Conservation (phyloP, 805 yeast species). For the Priceomyces melissophilus region DNA sequence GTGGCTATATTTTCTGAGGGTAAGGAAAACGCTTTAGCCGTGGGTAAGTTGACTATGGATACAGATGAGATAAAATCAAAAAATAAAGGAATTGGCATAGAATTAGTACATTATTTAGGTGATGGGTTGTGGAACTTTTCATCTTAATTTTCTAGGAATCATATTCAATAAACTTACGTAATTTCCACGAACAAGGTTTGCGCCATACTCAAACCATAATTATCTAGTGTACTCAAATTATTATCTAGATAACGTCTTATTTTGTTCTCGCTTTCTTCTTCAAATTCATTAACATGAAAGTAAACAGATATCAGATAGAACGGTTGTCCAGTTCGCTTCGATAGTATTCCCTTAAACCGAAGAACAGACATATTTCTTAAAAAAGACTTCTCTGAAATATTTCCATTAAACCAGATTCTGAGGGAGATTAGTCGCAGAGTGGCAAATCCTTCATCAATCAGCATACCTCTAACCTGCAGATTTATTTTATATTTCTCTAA, state of each 20-base stretch:
- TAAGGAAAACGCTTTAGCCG: constrained; percentile 83
- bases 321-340: constrained; percentile 14
- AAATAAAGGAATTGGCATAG: constrained; percentile 89
- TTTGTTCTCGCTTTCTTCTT: constrained; percentile 8
- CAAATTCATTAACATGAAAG: constrained; percentile 22
- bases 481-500: constrained; percentile 30
- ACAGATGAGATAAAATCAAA: constrained; percentile 79
- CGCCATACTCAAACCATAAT: constrained; percentile 9
- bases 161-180: not conserved
- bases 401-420: constrained; percentile 4
- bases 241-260: constrained; percentile 22
- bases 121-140: constrained; percentile 80
- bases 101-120: constrained; percentile 76
- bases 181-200: constrained; percentile 9
- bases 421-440: constrained; percentile 10
- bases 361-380: constrained; percentile 25
- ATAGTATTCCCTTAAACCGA: constrained; percentile 31
- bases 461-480: not conserved
- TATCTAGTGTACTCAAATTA: constrained; percentile 25
- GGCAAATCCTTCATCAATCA: constrained; percentile 4
- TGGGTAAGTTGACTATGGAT: constrained; percentile 85
- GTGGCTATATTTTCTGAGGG: constrained; percentile 91
- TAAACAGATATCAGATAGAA: constrained; percentile 22
- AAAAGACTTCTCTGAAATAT: constrained; percentile 15
- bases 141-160: constrained; percentile 27